Conservation (phyloP, 2,329 filamentous ascomycete species). For the Cladosporium sp. region DNA sequence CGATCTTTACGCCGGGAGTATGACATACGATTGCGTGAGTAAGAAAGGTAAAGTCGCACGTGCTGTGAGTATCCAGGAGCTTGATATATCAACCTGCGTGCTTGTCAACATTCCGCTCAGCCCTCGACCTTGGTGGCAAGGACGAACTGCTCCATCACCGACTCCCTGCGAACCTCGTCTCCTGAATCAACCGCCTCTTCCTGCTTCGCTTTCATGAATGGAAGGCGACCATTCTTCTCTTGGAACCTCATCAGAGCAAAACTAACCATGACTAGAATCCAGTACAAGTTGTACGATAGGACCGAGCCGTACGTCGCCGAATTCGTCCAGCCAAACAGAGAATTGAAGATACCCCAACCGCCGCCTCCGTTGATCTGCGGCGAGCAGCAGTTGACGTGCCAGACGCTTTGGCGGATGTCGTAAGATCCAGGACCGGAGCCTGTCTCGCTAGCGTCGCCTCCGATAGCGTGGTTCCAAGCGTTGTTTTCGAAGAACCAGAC, state of each 20-base stretch:
- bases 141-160: not conserved
- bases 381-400: slow-evolving; percentile 85
- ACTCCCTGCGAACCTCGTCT: not conserved
- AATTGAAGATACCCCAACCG: slow-evolving; percentile 86
- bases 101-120: not conserved
- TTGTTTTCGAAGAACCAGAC: slow-evolving; percentile 75
- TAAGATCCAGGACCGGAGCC: slow-evolving; percentile 73
- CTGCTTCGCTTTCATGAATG: not conserved
- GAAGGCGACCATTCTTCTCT: slow-evolving; percentile 56
- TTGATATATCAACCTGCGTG: not conserved
- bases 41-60: not conserved
- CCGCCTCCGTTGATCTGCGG: slow-evolving; percentile 70
- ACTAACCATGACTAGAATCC: slow-evolving; percentile 67
- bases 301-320: slow-evolving; percentile 85
- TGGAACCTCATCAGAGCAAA: slow-evolving; percentile 67
- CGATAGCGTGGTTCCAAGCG: slow-evolving; percentile 64
- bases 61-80: not conserved
- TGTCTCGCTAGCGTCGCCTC: slow-evolving; percentile 62
- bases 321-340: slow-evolving; percentile 84
- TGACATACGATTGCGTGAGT: not conserved
- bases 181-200: not conserved
- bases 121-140: not conserved
- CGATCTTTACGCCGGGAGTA: not conserved
- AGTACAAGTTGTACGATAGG: slow-evolving; percentile 85
- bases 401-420: slow-evolving; percentile 74